Conservation (phyloP, 805 yeast genomes). For the Candida verbasci region DNA sequence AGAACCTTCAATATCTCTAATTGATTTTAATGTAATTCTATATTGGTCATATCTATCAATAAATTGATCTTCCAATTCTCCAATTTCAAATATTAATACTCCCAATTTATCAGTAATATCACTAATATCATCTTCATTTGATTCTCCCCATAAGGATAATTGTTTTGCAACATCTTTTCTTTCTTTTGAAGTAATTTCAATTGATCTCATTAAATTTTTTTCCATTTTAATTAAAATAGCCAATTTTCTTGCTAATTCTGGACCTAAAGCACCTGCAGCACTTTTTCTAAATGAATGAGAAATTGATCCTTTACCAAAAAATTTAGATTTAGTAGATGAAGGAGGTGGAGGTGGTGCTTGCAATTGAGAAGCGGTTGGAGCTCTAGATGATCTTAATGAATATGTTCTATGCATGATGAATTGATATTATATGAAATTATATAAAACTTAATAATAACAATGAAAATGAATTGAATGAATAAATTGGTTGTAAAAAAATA, state of each 20-base stretch:
- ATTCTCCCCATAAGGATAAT: conserved; percentile 96
- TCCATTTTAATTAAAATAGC: conserved; percentile 92
- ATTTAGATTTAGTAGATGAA: conserved; percentile 64
- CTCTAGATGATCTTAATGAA: conserved; percentile 72
- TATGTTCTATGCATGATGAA: conserved; percentile 74
- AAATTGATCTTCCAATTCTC: conserved; percentile 97
- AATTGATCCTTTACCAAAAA: conserved; percentile 72
- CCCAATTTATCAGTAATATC: conserved; percentile 98
- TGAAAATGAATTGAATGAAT: conserved; percentile 1
- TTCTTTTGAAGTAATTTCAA: conserved; percentile 90
- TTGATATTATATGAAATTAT: no score
- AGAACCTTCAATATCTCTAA: conserved; percentile 94
- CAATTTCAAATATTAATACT: conserved; percentile 90
- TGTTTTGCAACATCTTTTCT: conserved; percentile 96
- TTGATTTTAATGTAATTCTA: conserved; percentile 89
- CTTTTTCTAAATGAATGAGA: conserved; percentile 70
- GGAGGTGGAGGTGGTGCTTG: conserved; percentile 81
- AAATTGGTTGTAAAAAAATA: not conserved
- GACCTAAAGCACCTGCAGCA: conserved; percentile 90
- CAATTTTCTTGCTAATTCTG: conserved; percentile 89
- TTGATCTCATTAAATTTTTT: conserved; percentile 90
- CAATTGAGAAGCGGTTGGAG: conserved; percentile 78
- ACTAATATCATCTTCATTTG: conserved; percentile 93
- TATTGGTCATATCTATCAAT: conserved; percentile 98
- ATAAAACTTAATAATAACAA: no score